phyloP scores from a whole-genome alignment of 495 filamentous ascomycete genomes.

The Penicillium canariense region DNA sequence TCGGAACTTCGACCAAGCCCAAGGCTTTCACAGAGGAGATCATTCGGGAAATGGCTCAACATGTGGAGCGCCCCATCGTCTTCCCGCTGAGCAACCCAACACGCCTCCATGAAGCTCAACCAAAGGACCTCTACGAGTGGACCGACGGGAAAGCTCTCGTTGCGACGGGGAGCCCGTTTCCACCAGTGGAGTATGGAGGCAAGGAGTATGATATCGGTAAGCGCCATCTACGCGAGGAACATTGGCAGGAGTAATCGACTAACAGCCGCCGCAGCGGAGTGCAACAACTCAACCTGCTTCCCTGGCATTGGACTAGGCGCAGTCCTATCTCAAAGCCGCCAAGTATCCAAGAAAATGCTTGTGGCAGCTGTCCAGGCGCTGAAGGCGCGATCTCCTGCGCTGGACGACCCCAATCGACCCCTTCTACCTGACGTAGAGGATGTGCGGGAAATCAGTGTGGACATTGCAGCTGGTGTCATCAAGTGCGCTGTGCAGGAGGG shows the following conservation, averaged over 20 bases:
- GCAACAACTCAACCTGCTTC: conserved; percentile 88
- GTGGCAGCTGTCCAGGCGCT: conserved; percentile 75
- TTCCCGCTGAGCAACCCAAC: conserved; percentile 89
- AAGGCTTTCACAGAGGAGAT: conserved; percentile 75
- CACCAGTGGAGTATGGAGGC: conserved; percentile 67
- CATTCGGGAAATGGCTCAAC: conserved; percentile 74
- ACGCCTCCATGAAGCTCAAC: conserved; percentile 75
- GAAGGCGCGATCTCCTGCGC: conserved; percentile 65
- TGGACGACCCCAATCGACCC: conserved; percentile 53
- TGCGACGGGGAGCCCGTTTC: conserved; percentile 82
- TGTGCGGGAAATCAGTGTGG: conserved; percentile 72
- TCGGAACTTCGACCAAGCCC: conserved; percentile 81
- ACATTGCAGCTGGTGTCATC: conserved; percentile 79
- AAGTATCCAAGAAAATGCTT: conserved; percentile 75
- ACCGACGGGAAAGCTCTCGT: conserved; percentile 76
- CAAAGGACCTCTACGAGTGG: conserved; percentile 75
- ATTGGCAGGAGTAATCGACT: background rate
- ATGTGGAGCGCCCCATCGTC: conserved; percentile 74
- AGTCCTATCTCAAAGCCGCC: conserved; percentile 61
- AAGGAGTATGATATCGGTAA: conserved; percentile 61
- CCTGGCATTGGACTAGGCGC: conserved; percentile 81
- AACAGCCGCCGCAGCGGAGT: conserved; percentile 57
- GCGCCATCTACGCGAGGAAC: background rate
- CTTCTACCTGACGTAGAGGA: conserved; percentile 75
- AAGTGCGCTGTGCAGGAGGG: conserved; percentile 66